These are phyloP conservation scores for Lipomyces yamadae DNA, from an alignment of 805 yeast species.

Conservation along the genomic window DNA sequence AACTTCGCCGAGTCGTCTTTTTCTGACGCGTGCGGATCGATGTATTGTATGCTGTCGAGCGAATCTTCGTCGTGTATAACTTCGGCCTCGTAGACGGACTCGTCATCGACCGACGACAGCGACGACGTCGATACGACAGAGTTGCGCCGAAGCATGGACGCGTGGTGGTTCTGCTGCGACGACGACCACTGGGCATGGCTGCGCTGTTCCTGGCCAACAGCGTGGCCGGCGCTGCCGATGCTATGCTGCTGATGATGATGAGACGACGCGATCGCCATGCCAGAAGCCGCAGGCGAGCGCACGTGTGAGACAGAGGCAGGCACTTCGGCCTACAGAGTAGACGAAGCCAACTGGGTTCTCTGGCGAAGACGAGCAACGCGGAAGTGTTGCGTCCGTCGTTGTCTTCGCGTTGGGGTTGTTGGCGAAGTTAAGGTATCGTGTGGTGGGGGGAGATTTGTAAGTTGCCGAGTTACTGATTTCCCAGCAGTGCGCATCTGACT, in stretches of 20 bases:
- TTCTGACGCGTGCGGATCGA: constrained; percentile 19
- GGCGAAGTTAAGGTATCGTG: not conserved
- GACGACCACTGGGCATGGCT: constrained; percentile 4
- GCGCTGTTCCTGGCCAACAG: constrained; percentile 18
- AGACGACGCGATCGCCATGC: constrained; percentile 11
- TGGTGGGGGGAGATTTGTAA: no score
- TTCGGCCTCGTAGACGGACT: constrained; percentile 37
- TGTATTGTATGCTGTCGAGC: constrained; percentile 9
- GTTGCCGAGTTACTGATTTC: no score
- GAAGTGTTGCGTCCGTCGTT: not conserved
- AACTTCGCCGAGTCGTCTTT: constrained; percentile 28
- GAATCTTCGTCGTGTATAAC: constrained; percentile 25
- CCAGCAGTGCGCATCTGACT: no score
- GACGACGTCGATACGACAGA: constrained; percentile 7
- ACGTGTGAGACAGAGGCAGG: not conserved
- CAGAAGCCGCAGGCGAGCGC: not conserved
- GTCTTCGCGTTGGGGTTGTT: not conserved
- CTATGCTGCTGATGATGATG: not conserved
- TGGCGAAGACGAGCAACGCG: not conserved
- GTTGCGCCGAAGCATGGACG: constrained; percentile 2
- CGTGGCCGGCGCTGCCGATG: constrained; percentile 16
- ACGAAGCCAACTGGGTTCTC: constrained; percentile 1
- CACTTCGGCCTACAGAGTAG: not conserved
- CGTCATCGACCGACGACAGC: constrained; percentile 24
- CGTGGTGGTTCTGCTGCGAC: constrained; percentile 6